Conservation (phyloP, 192 early-diverging fungal genomes). For the Paraglomus occultum region DNA sequence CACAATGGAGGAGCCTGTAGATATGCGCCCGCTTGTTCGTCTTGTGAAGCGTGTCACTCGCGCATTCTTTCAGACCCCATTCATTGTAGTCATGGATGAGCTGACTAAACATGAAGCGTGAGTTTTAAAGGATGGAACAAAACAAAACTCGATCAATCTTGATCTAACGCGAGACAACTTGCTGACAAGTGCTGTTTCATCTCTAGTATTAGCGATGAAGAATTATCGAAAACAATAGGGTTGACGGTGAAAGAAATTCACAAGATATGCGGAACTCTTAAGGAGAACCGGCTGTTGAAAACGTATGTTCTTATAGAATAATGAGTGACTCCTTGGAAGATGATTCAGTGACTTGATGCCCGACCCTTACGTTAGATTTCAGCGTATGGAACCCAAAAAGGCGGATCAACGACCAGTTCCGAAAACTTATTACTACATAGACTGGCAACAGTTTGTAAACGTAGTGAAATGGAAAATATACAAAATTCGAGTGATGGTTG, state of each 20-base stretch:
- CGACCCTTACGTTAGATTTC: conserved; percentile 35
- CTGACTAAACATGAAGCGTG: conserved; percentile 64
- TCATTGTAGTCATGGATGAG: conserved; percentile 80
- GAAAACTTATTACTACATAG: conserved; percentile 81
- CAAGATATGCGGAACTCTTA: conserved; percentile 76
- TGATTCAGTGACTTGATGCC: not conserved
- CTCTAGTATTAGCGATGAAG: conserved; percentile 71
- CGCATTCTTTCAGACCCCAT: conserved; percentile 78
- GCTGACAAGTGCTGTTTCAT: not conserved
- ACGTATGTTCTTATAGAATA: conserved; percentile 37
- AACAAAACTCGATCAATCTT: not conserved
- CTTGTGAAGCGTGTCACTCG: conserved; percentile 76
- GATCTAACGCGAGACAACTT: not conserved
- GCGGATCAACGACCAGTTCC: conserved; percentile 57
- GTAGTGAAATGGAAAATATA: conserved; percentile 91
- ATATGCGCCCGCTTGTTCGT: conserved; percentile 40
- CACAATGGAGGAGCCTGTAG: not conserved
- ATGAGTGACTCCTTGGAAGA: not conserved
- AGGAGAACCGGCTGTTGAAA: conserved; percentile 75
- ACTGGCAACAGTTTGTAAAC: conserved; percentile 92
- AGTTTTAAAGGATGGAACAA: not conserved
- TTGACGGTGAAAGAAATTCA: conserved; percentile 69
- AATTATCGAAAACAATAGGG: conserved; percentile 64
- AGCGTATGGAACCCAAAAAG: conserved; percentile 53
- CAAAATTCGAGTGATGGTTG: conserved; percentile 68